These are phyloP conservation scores for Cardiosporidium cionae DNA, from an alignment of 169 alveolate species.

Conservation along the genomic window DNA sequence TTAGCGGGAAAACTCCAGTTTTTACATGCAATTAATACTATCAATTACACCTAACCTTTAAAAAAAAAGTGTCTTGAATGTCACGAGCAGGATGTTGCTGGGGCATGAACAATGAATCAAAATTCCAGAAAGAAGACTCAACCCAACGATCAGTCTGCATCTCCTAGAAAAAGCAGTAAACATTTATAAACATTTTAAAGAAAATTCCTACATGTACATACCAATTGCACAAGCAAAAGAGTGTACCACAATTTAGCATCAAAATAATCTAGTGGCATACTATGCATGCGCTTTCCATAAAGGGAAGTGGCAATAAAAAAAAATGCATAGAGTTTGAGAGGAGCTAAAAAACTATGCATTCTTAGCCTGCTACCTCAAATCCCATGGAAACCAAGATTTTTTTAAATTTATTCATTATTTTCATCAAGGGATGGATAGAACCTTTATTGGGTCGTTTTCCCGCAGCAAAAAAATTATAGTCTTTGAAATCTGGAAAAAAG, in stretches of 20 bases:
- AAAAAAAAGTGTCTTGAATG: slow-evolving; percentile 98
- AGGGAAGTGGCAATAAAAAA: too few relatives aligned
- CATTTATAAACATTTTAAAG: too few relatives aligned
- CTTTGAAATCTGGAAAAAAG: slow-evolving; percentile 20
- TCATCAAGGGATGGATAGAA: slow-evolving; percentile 78
- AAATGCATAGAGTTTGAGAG: too few relatives aligned
- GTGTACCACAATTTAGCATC: too few relatives aligned
- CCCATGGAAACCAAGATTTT: slow-evolving; percentile 80
- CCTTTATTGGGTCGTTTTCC: slow-evolving; percentile 73
- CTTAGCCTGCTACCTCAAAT: slow-evolving; percentile 33
- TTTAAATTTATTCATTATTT: slow-evolving; percentile 72
- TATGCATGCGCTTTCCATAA: too few relatives aligned
- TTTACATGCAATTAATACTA: slow-evolving; percentile 16
- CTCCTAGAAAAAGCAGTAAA: slow-evolving; percentile 79
- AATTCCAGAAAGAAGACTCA: slow-evolving; percentile 98
- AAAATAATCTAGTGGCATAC: too few relatives aligned
- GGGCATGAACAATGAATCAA: slow-evolving; percentile 98
- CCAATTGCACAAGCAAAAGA: too few relatives aligned
- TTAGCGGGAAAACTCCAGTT: background rate
- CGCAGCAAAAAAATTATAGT: slow-evolving; percentile 62
- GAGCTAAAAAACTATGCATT: background rate
- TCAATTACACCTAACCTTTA: slow-evolving; percentile 55
- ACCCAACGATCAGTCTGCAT: slow-evolving; percentile 96
- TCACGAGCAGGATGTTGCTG: slow-evolving; percentile 99
- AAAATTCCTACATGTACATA: too few relatives aligned